Conservation (phyloP, 805 yeast species). For the Phaffomyces opuntiae region DNA sequence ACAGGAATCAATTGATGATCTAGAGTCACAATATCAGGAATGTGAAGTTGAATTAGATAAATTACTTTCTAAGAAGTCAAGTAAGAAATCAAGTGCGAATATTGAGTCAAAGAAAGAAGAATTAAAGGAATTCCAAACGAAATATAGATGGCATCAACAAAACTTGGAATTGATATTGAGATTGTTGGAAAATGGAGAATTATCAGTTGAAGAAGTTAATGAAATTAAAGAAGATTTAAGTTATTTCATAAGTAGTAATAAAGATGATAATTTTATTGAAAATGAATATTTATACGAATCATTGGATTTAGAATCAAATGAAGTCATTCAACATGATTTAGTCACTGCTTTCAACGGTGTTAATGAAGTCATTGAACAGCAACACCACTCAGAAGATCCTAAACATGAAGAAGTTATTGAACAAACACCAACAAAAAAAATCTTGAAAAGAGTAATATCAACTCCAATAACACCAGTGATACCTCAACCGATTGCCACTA, state of each 20-base stretch:
- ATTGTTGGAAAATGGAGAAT: slow-evolving; percentile 69
- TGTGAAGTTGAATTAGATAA: slow-evolving; percentile 66
- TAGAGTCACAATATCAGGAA: slow-evolving; percentile 70
- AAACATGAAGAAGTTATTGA: too few species aligned
- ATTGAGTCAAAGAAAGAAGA: slow-evolving; percentile 56
- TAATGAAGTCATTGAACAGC: slow-evolving; percentile 1
- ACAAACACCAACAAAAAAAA: too few species aligned
- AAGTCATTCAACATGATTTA: slow-evolving; percentile 43
- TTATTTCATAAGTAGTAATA: slow-evolving; percentile 87
- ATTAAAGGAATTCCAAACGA: slow-evolving; percentile 50
- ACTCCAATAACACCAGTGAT: neutral
- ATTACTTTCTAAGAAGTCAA: slow-evolving; percentile 47
- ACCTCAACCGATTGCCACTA: neutral
- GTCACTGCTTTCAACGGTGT: slow-evolving; percentile 26
- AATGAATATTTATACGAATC: slow-evolving; percentile 90
- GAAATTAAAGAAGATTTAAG: slow-evolving; percentile 81
- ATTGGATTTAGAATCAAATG: slow-evolving; percentile 58
- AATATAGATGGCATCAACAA: slow-evolving; percentile 75
- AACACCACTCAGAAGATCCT: neutral
- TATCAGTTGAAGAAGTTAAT: slow-evolving; percentile 69
- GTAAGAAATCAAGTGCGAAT: slow-evolving; percentile 39
- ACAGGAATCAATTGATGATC: slow-evolving; percentile 66
- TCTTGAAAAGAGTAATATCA: too few species aligned
- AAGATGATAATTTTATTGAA: slow-evolving; percentile 85
- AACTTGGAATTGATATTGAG: slow-evolving; percentile 73